Evolutionary conservation across 164 flowering plant species (phyloP).

Genomic region (Tetracentron sinense): DNA sequence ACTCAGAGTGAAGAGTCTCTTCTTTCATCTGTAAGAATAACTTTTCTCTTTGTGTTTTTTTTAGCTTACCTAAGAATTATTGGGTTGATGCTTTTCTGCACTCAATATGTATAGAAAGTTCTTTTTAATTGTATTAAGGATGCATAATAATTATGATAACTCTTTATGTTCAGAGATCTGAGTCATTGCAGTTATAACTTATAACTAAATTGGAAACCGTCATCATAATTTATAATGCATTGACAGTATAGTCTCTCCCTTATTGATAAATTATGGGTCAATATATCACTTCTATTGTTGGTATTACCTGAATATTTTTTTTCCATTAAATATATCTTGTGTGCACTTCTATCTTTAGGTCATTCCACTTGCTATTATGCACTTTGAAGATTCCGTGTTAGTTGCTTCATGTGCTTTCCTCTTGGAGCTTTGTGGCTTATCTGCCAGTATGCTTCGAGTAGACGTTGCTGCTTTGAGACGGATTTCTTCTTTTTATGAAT

Average conservation of each 20-base stretch:
- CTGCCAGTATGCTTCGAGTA: conserved; percentile 70
- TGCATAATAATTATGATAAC: background rate
- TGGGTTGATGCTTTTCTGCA: background rate
- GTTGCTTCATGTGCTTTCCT: conserved; percentile 89
- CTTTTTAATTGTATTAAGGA: background rate
- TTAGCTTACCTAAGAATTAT: background rate
- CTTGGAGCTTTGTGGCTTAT: conserved; percentile 92
- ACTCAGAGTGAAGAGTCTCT: conserved; percentile 66
- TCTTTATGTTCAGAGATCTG: background rate
- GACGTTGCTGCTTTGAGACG: conserved; percentile 81
- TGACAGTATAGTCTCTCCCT: no score
- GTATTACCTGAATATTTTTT: background rate
- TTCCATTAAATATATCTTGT: background rate
- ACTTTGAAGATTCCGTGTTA: conserved; percentile 73
- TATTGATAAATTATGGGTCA: no score
- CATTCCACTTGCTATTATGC: conserved; percentile 74
- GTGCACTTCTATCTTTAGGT: conserved; percentile 46
- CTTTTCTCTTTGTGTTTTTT: conserved; percentile 9
- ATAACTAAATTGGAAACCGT: no score
- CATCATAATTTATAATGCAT: no score
- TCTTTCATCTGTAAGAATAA: conserved; percentile 66
- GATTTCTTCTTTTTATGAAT: conserved; percentile 69
- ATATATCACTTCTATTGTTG: background rate
- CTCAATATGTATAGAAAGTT: background rate
- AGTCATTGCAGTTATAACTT: background rate